phyloP scores from a whole-genome alignment of 108 stramenopile species.

The Asterionellopsis glacialis region DNA sequence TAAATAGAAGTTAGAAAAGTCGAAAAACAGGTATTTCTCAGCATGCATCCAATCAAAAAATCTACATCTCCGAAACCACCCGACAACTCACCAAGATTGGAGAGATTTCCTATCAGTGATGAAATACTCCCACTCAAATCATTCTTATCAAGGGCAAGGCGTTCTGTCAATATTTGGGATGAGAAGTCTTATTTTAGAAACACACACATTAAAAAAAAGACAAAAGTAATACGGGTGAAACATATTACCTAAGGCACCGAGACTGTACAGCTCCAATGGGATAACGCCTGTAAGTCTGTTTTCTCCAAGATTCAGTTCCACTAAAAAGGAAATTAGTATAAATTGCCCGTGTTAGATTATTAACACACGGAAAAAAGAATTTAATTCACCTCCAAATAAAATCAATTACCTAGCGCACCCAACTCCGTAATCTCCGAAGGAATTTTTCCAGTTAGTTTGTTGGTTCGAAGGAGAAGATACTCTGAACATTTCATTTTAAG shows the following conservation, averaged over 20 bases:
- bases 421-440: constrained; percentile 45
- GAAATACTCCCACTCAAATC: constrained; percentile 31
- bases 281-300: constrained; percentile 51
- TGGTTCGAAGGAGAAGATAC: constrained; percentile 50
- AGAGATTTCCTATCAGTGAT: no score
- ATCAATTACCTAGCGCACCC: no score
- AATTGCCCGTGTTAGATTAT: no score
- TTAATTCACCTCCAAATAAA: no score
- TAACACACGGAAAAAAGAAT: no score
- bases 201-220: constrained; percentile 4
- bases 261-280: constrained; percentile 49
- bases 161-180: background rate
- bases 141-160: constrained; percentile 51
- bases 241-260: constrained; percentile 39
- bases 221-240: constrained; percentile 34
- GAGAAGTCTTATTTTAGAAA: background rate
- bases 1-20: no score
- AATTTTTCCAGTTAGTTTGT: constrained; percentile 51
- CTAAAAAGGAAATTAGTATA: no score
- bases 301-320: constrained; percentile 41
- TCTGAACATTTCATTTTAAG: constrained; percentile 22
- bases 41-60: no score
- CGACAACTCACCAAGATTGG: no score
- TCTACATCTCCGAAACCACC: no score
- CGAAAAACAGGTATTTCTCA: no score